Conservation (phyloP, 768 basidiomycete genomes). For the Podaxis sp. region DNA sequence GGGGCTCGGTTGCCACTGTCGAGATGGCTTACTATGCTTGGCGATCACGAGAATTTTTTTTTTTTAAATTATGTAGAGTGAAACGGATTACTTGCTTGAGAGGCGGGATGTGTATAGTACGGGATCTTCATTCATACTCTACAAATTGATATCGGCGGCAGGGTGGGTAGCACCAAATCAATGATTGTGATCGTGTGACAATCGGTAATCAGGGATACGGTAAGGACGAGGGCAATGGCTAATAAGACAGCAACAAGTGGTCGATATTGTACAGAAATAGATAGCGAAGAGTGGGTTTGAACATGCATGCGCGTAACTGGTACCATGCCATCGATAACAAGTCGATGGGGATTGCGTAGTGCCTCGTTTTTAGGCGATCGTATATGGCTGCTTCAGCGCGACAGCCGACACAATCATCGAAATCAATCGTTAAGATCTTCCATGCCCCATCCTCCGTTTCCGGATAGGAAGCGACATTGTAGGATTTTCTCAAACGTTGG, state of each 20-base stretch:
- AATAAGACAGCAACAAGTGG: conserved; percentile 13
- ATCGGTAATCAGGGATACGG: conserved; percentile 1
- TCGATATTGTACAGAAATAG: conserved; percentile 11
- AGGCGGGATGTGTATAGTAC: neutral
- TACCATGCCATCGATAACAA: conserved; percentile 18
- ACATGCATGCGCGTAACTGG: conserved; percentile 6
- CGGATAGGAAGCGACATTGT: conserved; percentile 77
- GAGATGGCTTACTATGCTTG: too few relatives aligned
- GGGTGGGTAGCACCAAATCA: neutral
- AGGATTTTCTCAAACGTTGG: conserved; percentile 86
- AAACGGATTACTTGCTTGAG: neutral
- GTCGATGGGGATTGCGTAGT: neutral
- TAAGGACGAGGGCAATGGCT: neutral
- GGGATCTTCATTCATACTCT: conserved; percentile 13
- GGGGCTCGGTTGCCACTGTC: neutral
- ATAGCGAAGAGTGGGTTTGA: conserved; percentile 5
- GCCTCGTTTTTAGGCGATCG: conserved; percentile 14
- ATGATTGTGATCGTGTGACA: conserved; percentile 11
- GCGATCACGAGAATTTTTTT: too few relatives aligned
- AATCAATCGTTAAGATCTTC: conserved; percentile 20
- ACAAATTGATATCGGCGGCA: conserved; percentile 10
- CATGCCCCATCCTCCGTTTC: conserved; percentile 70
- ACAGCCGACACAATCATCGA: neutral
- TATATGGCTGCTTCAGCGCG: conserved; percentile 3
- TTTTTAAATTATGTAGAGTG: neutral